Conservation (phyloP, 495 filamentous ascomycete genomes). For the Tuber magnatum region DNA sequence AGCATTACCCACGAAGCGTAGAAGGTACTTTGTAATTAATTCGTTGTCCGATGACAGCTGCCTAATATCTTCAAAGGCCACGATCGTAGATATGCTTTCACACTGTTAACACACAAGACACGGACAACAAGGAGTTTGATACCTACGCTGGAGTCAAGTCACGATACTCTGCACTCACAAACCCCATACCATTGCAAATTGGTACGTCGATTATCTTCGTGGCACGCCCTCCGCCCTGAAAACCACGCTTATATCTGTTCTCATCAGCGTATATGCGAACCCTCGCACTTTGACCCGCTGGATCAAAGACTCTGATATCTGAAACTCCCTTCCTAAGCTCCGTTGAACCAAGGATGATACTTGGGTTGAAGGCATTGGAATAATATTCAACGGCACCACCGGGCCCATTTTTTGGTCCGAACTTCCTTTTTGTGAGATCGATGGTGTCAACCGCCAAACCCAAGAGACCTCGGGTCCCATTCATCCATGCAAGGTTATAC, state of each 20-base stretch:
- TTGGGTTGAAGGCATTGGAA: slow-evolving; percentile 7
- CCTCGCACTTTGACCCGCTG: slow-evolving; percentile 6
- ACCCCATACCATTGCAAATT: slow-evolving; percentile 66
- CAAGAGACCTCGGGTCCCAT: neutral
- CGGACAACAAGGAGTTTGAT: slow-evolving; percentile 50
- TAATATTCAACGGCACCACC: slow-evolving; percentile 10
- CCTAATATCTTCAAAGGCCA: neutral
- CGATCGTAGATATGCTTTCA: neutral
- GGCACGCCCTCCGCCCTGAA: neutral
- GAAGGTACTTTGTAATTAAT: neutral
- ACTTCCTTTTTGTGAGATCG: neutral
- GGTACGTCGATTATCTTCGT: slow-evolving; percentile 16
- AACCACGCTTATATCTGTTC: neutral
- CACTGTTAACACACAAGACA: neutral
- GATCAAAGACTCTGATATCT: slow-evolving; percentile 8
- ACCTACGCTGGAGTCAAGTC: slow-evolving; percentile 62
- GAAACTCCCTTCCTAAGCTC: slow-evolving; percentile 9
- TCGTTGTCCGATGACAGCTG: neutral
- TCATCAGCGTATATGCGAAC: slow-evolving; percentile 12
- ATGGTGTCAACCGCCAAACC: neutral
- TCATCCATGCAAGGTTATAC: slow-evolving; percentile 65
- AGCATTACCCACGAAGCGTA: neutral
- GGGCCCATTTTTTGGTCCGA: slow-evolving; percentile 7
- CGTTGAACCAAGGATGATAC: slow-evolving; percentile 10
- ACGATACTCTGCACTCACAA: slow-evolving; percentile 69